Evolutionary conservation across 2,329 filamentous ascomycete genomes (phyloP).

Genomic region (Kalaharituber pfeilii): DNA sequence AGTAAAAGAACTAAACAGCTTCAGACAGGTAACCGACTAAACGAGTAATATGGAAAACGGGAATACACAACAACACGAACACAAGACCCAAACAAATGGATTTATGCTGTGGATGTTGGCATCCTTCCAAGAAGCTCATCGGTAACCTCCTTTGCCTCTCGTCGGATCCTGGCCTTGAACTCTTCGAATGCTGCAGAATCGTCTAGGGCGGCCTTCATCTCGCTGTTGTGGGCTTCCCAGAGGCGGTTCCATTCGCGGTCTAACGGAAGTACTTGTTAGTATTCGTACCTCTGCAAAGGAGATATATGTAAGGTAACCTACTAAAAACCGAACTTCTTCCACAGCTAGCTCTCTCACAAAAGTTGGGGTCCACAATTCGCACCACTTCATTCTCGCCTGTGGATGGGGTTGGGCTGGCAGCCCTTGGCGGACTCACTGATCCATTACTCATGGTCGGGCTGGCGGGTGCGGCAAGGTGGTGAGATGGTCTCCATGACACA

Average conservation of each 20-base stretch:
- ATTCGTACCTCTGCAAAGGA: too few relatives aligned
- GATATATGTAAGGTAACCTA: neutral
- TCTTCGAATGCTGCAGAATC: neutral
- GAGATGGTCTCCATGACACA: neutral
- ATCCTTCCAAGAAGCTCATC: neutral
- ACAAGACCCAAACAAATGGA: too few relatives aligned
- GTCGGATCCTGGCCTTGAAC: neutral
- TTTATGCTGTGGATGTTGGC: neutral
- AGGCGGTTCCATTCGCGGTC: conserved; percentile 1
- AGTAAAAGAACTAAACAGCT: too few relatives aligned
- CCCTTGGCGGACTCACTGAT: neutral
- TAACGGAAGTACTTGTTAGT: too few relatives aligned
- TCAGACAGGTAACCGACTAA: too few relatives aligned
- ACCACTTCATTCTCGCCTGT: neutral
- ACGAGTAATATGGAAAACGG: too few relatives aligned
- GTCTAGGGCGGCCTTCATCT: neutral
- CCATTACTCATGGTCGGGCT: neutral
- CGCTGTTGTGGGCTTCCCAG: neutral
- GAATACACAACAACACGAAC: too few relatives aligned
- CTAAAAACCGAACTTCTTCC: neutral
- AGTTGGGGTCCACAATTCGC: neutral
- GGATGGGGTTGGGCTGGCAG: neutral
- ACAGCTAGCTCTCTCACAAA: neutral
- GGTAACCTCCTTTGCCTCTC: neutral
- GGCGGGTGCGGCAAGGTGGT: neutral